Conservation (phyloP, 208 protist genomes). For the Eutreptiella sp. region DNA sequence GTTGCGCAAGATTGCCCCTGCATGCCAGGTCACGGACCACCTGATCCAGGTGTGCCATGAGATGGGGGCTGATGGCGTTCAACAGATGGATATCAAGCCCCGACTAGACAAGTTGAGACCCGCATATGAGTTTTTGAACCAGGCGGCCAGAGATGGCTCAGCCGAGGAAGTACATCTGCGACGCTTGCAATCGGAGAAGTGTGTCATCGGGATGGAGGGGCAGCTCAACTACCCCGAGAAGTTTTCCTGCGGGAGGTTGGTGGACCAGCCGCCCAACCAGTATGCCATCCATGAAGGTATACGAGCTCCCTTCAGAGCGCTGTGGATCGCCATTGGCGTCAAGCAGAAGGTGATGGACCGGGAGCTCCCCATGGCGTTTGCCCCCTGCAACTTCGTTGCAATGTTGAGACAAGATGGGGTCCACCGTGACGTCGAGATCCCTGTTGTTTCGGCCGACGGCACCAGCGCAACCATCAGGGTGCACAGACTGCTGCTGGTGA, state of each 20-base stretch:
- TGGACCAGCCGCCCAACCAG: not conserved
- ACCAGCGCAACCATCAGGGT: no score
- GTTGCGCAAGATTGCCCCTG: no score
- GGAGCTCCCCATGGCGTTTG: no score
- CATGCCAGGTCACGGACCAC: not conserved
- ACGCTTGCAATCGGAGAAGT: not conserved
- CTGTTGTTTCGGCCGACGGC: no score
- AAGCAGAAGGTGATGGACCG: no score
- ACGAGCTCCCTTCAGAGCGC: no score
- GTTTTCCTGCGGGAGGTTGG: not conserved
- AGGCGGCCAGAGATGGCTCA: not conserved
- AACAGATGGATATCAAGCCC: not conserved
- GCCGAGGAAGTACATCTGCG: not conserved
- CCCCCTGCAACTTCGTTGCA: no score
- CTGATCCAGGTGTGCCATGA: not conserved
- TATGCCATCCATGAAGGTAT: slow-evolving; percentile 2
- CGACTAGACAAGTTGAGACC: not conserved
- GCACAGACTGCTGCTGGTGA: no score
- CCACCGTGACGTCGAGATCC: no score
- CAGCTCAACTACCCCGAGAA: not conserved
- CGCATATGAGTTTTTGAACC: not conserved
- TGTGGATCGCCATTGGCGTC: no score
- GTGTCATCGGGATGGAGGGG: not conserved
- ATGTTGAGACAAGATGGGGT: no score
- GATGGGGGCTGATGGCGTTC: not conserved